phyloP scores from a whole-genome alignment of 768 basidiomycete genomes.

The Phylloporus rhodoxanthus region DNA sequence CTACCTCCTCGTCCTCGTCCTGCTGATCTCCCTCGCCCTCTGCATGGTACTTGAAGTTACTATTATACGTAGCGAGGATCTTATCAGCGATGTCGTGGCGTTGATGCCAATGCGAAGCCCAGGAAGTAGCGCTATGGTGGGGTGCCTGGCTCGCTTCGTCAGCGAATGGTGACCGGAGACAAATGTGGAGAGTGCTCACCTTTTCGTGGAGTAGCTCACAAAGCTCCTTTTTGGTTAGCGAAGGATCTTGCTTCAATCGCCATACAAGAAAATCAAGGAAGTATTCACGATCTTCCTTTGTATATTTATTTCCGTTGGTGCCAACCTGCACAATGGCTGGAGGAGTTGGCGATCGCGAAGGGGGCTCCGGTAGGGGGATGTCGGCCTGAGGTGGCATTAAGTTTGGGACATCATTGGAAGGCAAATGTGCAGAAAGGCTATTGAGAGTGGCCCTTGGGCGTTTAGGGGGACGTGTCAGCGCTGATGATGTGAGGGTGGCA shows the following conservation, averaged over 20 bases:
- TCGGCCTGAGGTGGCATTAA: slow-evolving; percentile 59
- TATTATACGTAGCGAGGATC: slow-evolving; percentile 40
- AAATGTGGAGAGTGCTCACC: slow-evolving; percentile 25
- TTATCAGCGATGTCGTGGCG: slow-evolving; percentile 64
- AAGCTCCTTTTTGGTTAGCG: slow-evolving; percentile 47
- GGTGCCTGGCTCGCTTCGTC: slow-evolving; percentile 43
- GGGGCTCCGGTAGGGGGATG: slow-evolving; percentile 54
- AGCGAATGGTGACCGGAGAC: background rate
- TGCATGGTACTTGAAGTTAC: slow-evolving; percentile 29
- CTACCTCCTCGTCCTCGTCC: slow-evolving; percentile 30
- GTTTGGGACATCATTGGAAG: slow-evolving; percentile 34
- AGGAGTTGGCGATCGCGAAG: slow-evolving; percentile 65
- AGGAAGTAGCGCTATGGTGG: slow-evolving; percentile 57
- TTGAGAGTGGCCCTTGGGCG: slow-evolving; percentile 46
- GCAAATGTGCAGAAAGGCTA: slow-evolving; percentile 46
- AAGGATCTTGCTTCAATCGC: slow-evolving; percentile 51
- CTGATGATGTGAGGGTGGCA: slow-evolving; percentile 17
- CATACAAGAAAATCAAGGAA: slow-evolving; percentile 64
- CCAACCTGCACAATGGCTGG: slow-evolving; percentile 44
- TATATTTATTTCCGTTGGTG: slow-evolving; percentile 56
- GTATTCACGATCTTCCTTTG: slow-evolving; percentile 57
- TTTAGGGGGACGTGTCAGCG: slow-evolving; percentile 24
- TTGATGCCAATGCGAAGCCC: slow-evolving; percentile 63
- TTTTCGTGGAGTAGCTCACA: slow-evolving; percentile 53
- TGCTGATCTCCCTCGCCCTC: slow-evolving; percentile 33